Percentiles rank a stretch among this genome's conserved stretches.
Evolutionary conservation across 306 rosid species (phyloP).

Genomic region (Ceratonia siliqua): DNA sequence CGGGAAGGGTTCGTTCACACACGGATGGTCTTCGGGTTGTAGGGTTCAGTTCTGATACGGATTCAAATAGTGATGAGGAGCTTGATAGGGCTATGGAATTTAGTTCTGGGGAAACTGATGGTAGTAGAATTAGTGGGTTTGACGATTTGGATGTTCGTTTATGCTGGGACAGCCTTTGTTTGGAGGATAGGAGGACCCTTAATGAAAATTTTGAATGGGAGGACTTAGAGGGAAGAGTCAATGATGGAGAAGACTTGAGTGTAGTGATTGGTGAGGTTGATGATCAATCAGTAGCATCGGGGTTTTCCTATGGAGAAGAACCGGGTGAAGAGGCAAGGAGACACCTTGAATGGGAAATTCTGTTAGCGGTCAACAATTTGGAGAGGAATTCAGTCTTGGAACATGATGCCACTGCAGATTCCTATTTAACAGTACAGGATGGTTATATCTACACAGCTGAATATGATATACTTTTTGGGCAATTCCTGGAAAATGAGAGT

Average conservation of each 20-base stretch:
- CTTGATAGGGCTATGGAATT: conserved; percentile 33
- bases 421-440: conserved; percentile 47
- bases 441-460: conserved; percentile 51
- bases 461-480: conserved; percentile 63
- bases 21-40: conserved; percentile 58
- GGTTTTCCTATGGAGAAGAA: conserved; percentile 50
- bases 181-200: conserved; percentile 62
- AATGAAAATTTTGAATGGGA: conserved; percentile 67
- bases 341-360: conserved; percentile 78
- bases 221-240: conserved; percentile 56
- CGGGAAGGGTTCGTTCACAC: conserved; percentile 23
- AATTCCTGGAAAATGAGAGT: conserved; percentile 66
- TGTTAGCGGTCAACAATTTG: conserved; percentile 66
- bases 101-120: conserved; percentile 28
- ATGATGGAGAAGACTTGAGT: conserved; percentile 46
- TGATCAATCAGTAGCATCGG: conserved; percentile 59
- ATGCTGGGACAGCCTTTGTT: conserved; percentile 59
- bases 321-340: conserved; percentile 49
- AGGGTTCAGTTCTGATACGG: conserved; percentile 68
- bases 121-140: conserved; percentile 44
- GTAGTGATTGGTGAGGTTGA: conserved; percentile 50
- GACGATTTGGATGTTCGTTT: conserved; percentile 48
- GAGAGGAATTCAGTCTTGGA: conserved; percentile 47
- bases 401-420: conserved; percentile 35
- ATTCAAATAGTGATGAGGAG: conserved; percentile 46